Conservation (phyloP, 306 rosid genomes). For the Ochetophila trinervis region DNA sequence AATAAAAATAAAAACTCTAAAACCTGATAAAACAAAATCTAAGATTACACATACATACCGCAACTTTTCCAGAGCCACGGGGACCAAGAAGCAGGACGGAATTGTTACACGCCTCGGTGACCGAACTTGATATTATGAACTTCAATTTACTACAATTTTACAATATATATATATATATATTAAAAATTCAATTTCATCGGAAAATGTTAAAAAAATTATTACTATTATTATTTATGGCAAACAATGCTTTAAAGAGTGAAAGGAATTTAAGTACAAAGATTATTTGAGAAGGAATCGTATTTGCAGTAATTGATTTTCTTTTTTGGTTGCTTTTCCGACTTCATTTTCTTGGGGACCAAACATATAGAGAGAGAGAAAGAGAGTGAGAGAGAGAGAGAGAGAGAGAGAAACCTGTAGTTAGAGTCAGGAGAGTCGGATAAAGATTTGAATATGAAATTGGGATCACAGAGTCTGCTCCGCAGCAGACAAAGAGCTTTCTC, state of each 20-base stretch:
- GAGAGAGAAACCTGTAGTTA: constrained; percentile 49
- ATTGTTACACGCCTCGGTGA: constrained; percentile 83
- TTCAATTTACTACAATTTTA: constrained; percentile 63
- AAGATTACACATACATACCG: constrained; percentile 54
- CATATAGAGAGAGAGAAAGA: not conserved
- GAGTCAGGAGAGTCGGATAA: constrained; percentile 47
- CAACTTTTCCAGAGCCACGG: constrained; percentile 80
- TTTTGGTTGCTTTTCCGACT: not conserved
- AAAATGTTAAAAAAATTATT: no score
- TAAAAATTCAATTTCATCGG: no score
- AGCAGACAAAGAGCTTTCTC: constrained; percentile 52
- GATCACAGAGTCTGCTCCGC: constrained; percentile 59
- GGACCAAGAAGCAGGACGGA: constrained; percentile 90
- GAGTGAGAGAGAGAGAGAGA: not conserved
- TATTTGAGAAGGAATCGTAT: not conserved
- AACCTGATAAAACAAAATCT: not conserved
- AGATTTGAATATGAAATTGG: constrained; percentile 47
- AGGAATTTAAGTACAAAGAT: not conserved
- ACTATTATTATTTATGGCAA: no score
- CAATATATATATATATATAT: no score
- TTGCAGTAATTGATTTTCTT: not conserved
- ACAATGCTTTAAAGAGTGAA: not conserved
- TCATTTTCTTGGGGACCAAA: constrained; percentile 21
- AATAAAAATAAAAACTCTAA: constrained; percentile 5
- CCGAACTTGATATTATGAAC: constrained; percentile 72